These are phyloP conservation scores for Elsinoe ampelina DNA, from an alignment of 2,329 filamentous ascomycete genomes.

Conservation along the genomic window DNA sequence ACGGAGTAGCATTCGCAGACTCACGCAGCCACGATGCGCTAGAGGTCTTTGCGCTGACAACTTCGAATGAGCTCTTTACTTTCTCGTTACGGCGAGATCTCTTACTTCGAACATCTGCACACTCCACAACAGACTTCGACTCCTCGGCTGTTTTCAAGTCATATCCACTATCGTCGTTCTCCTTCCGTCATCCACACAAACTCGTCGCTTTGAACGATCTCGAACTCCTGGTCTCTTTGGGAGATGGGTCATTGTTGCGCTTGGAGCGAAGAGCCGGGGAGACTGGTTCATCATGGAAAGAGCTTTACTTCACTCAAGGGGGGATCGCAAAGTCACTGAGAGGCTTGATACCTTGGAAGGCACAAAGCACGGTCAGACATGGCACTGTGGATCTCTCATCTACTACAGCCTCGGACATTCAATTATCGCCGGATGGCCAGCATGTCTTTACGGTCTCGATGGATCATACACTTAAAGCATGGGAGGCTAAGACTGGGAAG, in stretches of 20 bases:
- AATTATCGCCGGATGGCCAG: slow-evolving; percentile 38
- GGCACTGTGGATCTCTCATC: slow-evolving; percentile 57
- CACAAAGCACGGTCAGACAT: slow-evolving; percentile 54
- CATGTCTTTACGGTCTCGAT: slow-evolving; percentile 72
- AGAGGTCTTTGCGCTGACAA: slow-evolving; percentile 70
- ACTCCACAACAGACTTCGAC: slow-evolving; percentile 59
- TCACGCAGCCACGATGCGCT: slow-evolving; percentile 66
- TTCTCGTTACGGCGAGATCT: slow-evolving; percentile 74
- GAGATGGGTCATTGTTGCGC: slow-evolving; percentile 65
- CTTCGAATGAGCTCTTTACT: slow-evolving; percentile 70
- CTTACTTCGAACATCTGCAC: slow-evolving; percentile 51
- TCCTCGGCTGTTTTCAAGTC: slow-evolving; percentile 69
- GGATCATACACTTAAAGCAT: slow-evolving; percentile 80
- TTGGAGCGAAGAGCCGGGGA: slow-evolving; percentile 53
- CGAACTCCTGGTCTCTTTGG: slow-evolving; percentile 69
- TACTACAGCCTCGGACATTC: slow-evolving; percentile 55
- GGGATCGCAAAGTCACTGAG: slow-evolving; percentile 59
- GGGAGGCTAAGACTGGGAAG: slow-evolving; percentile 76
- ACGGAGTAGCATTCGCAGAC: slow-evolving; percentile 77
- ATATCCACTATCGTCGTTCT: slow-evolving; percentile 62
- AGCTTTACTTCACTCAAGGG: slow-evolving; percentile 61
- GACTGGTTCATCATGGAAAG: slow-evolving; percentile 52
- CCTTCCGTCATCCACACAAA: slow-evolving; percentile 70
- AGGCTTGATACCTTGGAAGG: slow-evolving; percentile 57
- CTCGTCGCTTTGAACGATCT: slow-evolving; percentile 64